A percentile compares a stretch with the other conserved stretches of the same genome.
phyloP scores from a whole-genome alignment of 352 stramenopile species.

The Phytophthora podocarpi region DNA sequence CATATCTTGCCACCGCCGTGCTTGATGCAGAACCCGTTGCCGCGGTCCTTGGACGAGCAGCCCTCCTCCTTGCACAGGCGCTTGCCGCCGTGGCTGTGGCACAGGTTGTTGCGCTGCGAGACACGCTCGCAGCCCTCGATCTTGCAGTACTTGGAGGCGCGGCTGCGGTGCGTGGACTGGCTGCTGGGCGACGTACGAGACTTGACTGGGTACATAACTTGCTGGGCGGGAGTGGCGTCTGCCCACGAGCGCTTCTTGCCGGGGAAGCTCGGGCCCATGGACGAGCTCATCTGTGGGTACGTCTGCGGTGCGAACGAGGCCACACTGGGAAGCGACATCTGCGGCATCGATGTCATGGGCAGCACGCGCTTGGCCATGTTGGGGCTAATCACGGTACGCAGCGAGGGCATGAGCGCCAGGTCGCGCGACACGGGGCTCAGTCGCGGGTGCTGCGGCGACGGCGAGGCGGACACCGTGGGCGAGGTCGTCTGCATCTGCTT shows the following conservation, averaged over 20 bases:
- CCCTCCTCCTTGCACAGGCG: conserved; percentile 81
- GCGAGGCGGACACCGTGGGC: conserved; percentile 8
- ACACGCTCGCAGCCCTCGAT: conserved; percentile 81
- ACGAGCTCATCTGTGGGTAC: conserved; percentile 25
- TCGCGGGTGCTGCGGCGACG: conserved; percentile 18
- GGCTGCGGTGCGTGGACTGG: conserved; percentile 47
- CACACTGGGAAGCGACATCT: conserved; percentile 11
- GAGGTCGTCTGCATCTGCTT: conserved; percentile 65
- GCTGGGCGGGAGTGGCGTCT: conserved; percentile 21
- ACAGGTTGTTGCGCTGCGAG: conserved; percentile 85
- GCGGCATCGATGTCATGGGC: conserved; percentile 8
- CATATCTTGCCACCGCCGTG: conserved; percentile 86
- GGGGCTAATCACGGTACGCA: conserved; percentile 65
- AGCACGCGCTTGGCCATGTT: conserved; percentile 38
- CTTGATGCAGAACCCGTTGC: conserved; percentile 86
- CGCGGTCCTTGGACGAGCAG: conserved; percentile 80
- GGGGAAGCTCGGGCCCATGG: conserved; percentile 25
- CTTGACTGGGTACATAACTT: conserved; percentile 19
- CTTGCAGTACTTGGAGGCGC: conserved; percentile 90
- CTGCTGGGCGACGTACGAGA: conserved; percentile 19
- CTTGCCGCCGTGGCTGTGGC: conserved; percentile 83
- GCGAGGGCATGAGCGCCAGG: conserved; percentile 42
- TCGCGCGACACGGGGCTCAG: conserved; percentile 40
- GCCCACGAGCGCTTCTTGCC: conserved; percentile 43
- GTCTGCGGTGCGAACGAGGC: conserved; percentile 16